Evolutionary conservation across 805 yeast genomes (phyloP).

Genomic region (Kazachstania bromeliacearum): DNA sequence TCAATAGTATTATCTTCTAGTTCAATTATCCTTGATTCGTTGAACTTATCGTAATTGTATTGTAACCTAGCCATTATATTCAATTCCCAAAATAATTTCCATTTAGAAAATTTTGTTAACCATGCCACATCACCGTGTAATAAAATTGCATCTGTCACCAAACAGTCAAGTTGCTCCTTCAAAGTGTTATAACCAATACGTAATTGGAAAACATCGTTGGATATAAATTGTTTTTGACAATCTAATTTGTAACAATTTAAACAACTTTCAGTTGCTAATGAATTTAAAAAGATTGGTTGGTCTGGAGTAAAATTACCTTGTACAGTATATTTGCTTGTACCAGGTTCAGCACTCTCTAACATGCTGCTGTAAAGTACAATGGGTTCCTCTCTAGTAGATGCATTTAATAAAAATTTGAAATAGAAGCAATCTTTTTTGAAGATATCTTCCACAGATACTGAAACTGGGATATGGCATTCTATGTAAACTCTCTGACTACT

Average conservation of each 20-base stretch:
- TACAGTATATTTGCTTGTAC: constrained; percentile 10
- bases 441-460: constrained; percentile 29
- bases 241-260: constrained; percentile 19
- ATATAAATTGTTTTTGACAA: constrained; percentile 8
- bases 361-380: constrained; percentile 15
- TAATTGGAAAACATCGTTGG: constrained; percentile 17
- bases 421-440: constrained; percentile 19
- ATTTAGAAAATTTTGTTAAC: constrained; percentile 15
- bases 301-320: constrained; percentile 15
- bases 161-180: constrained; percentile 21
- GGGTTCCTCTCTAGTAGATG: constrained; percentile 20
- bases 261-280: constrained; percentile 17
- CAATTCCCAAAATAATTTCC: constrained; percentile 21
- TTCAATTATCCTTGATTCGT: constrained; percentile 7
- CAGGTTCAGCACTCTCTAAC: constrained; percentile 6
- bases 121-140: constrained; percentile 22
- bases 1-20: constrained; percentile 2
- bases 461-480: constrained; percentile 20
- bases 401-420: constrained; percentile 23
- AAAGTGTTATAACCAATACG: constrained; percentile 17
- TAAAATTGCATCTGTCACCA: constrained; percentile 21
- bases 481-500: constrained; percentile 11
- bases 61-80: constrained; percentile 14
- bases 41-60: constrained; percentile 18
- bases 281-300: constrained; percentile 11